phyloP scores from a whole-genome alignment of 768 basidiomycete genomes.

The Pleurotus sapidus region DNA sequence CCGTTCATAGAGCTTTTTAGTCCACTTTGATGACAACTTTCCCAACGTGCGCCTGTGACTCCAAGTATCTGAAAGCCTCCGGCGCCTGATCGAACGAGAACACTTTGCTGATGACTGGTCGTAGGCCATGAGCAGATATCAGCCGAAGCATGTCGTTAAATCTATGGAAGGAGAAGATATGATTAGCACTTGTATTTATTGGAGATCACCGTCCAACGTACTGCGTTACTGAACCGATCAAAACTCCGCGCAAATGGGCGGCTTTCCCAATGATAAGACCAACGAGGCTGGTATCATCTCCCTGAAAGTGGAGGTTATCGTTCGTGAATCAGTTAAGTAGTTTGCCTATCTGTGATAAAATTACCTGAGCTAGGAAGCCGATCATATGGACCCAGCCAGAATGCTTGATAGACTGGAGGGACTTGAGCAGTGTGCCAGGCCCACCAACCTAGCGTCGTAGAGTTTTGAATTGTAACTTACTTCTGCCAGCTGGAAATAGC shows the following conservation, averaged over 20 bases:
- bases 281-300: slow-evolving; percentile 26
- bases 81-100: slow-evolving; percentile 52
- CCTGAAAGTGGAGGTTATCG: slow-evolving; percentile 13
- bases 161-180: slow-evolving; percentile 18
- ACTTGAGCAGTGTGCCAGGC: slow-evolving; percentile 43
- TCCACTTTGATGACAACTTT: slow-evolving; percentile 57
- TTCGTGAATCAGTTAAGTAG: not conserved
- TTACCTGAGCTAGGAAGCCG: slow-evolving; percentile 45
- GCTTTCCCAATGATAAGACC: slow-evolving; percentile 32
- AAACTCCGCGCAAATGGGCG: slow-evolving; percentile 46
- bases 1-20: too few relatives aligned
- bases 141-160: slow-evolving; percentile 53
- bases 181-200: not conserved
- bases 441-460: slow-evolving; percentile 50
- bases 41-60: slow-evolving; percentile 56
- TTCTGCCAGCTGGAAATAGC: not conserved
- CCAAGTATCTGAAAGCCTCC: slow-evolving; percentile 50
- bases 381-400: slow-evolving; percentile 49
- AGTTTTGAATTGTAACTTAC: slow-evolving; percentile 20
- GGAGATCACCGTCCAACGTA: slow-evolving; percentile 21
- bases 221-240: slow-evolving; percentile 57
- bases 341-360: not conserved
- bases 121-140: slow-evolving; percentile 39
- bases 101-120: slow-evolving; percentile 53
- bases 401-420: slow-evolving; percentile 32